Conservation (phyloP, 179 eudicot species). For the Corrigiola litoralis region DNA sequence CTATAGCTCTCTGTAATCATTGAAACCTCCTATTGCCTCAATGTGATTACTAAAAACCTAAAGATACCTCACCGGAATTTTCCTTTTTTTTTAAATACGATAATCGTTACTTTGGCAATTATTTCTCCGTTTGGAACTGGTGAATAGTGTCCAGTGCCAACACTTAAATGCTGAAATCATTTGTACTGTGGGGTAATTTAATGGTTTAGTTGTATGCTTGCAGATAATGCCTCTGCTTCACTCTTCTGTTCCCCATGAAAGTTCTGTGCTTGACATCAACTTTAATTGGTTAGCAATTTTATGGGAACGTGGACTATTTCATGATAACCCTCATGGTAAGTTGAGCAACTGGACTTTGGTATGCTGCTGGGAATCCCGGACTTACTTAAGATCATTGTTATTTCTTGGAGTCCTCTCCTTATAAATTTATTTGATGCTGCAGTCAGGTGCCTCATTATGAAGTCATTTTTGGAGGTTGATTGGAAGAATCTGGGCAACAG, state of each 20-base stretch:
- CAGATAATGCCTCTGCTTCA: slow-evolving; percentile 70
- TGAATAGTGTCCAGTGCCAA: background rate
- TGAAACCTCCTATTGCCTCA: too few species aligned
- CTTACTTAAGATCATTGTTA: background rate
- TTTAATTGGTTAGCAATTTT: slow-evolving; percentile 73
- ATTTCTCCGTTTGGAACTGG: background rate
- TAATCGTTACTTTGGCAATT: too few species aligned
- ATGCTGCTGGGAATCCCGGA: slow-evolving; percentile 1
- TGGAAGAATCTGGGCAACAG: slow-evolving; percentile 64
- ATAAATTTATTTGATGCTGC: slow-evolving; percentile 25
- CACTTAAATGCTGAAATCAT: background rate
- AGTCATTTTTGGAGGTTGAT: slow-evolving; percentile 79
- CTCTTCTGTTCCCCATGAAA: slow-evolving; percentile 33
- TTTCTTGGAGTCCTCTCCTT: slow-evolving; percentile 9
- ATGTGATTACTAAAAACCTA: too few species aligned
- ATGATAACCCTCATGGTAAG: slow-evolving; percentile 88
- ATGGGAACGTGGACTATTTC: slow-evolving; percentile 92
- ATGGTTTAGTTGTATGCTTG: slow-evolving; percentile 21
- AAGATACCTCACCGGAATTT: background rate
- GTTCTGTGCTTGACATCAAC: slow-evolving; percentile 26
- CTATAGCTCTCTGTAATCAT: too few species aligned
- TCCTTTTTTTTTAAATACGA: background rate
- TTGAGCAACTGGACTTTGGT: background rate
- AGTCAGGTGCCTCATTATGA: slow-evolving; percentile 93
- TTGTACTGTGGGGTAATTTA: slow-evolving; percentile 1